phyloP scores from a whole-genome alignment of 73 alveolate species.

The Paramecium pentaurelia region DNA sequence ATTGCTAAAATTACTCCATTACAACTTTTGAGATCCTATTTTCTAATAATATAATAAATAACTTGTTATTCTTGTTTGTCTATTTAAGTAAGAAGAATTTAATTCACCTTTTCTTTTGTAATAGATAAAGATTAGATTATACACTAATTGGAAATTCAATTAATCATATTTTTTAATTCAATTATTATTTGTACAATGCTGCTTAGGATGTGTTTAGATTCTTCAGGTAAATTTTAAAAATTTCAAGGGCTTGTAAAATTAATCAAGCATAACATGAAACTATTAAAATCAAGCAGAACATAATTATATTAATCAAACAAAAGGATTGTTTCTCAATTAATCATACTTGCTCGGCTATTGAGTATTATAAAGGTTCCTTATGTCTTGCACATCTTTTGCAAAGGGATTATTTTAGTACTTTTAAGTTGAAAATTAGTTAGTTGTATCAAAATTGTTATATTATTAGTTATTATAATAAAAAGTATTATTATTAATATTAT shows the following conservation, averaged over 20 bases:
- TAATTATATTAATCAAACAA: not conserved
- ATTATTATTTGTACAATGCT: not conserved
- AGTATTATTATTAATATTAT: too few relatives aligned
- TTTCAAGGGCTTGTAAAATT: not conserved
- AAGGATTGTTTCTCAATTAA: constrained; percentile 3
- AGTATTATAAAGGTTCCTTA: not conserved
- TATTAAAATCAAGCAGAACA: not conserved
- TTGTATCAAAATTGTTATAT: not conserved
- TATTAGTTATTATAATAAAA: not conserved
- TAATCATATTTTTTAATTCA: not conserved
- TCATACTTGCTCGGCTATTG: constrained; percentile 4
- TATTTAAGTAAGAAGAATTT: too few relatives aligned
- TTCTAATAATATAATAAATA: too few relatives aligned
- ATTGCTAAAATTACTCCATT: not conserved
- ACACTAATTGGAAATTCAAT: too few relatives aligned
- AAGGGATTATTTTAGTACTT: constrained; percentile 26
- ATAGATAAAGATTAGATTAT: too few relatives aligned
- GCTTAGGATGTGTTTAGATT: not conserved
- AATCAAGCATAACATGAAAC: not conserved
- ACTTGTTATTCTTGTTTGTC: too few relatives aligned
- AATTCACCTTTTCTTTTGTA: too few relatives aligned
- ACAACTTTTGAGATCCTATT: not conserved
- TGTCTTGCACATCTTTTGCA: constrained; percentile 3
- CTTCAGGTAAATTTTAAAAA: not conserved
- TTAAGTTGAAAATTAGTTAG: not conserved